Evolutionary conservation across 179 eudicot species (phyloP).

Genomic region (Silene vulgaris): DNA sequence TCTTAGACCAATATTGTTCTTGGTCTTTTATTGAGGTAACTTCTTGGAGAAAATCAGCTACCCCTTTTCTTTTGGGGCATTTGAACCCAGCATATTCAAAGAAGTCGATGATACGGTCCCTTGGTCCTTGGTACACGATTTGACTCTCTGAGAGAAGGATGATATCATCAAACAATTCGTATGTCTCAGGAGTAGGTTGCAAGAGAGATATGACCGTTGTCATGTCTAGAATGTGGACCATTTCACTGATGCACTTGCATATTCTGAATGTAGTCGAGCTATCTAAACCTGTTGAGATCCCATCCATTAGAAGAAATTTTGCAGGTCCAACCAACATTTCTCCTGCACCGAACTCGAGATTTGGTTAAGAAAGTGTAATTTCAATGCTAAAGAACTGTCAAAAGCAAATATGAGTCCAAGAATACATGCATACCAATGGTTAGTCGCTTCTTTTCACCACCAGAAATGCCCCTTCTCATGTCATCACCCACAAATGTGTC

Average conservation of each 20-base stretch:
- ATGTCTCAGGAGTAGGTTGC: slow-evolving; percentile 82
- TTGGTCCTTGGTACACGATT: slow-evolving; percentile 76
- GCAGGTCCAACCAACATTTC: slow-evolving; percentile 85
- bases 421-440: slow-evolving; percentile 47
- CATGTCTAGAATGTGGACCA: slow-evolving; percentile 64
- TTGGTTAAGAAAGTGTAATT: background rate
- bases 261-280: slow-evolving; percentile 73
- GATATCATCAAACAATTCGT: slow-evolving; percentile 67
- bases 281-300: slow-evolving; percentile 75
- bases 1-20: slow-evolving; percentile 66
- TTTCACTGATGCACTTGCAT: slow-evolving; percentile 61
- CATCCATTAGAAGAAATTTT: slow-evolving; percentile 67
- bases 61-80: slow-evolving; percentile 75
- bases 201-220: slow-evolving; percentile 77
- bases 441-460: slow-evolving; percentile 85
- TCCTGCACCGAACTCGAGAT: slow-evolving; percentile 31
- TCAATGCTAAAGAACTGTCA: too few relatives aligned
- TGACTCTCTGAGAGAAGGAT: slow-evolving; percentile 76
- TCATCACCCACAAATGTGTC: slow-evolving; percentile 72
- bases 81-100: slow-evolving; percentile 67
- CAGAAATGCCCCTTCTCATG: slow-evolving; percentile 85
- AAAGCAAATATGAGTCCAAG: background rate
- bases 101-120: slow-evolving; percentile 55
- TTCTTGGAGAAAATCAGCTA: slow-evolving; percentile 81
- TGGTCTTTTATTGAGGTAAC: slow-evolving; percentile 79